Conservation (phyloP, 225 moss, liverwort and hornwort species). For the Pseudoscleropodium purum region DNA sequence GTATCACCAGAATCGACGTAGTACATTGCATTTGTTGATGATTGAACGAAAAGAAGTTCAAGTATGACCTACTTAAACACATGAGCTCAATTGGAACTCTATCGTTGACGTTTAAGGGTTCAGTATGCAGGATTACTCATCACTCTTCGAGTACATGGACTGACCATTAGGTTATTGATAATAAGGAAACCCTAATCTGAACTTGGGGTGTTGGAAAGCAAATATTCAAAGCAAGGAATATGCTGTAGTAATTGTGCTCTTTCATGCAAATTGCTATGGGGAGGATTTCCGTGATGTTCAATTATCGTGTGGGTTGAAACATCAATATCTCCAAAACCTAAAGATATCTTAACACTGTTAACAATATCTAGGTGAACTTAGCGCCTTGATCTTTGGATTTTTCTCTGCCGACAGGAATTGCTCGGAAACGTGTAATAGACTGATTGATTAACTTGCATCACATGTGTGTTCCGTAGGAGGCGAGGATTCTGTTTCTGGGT, state of each 20-base stretch:
- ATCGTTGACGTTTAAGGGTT: background rate
- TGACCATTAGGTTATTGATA: background rate
- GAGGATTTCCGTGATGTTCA: background rate
- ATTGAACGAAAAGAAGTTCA: background rate
- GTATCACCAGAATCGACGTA: background rate
- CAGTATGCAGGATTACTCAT: background rate
- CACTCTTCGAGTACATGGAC: background rate
- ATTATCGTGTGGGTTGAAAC: no score
- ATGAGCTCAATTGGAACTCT: background rate
- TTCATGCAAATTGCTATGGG: background rate
- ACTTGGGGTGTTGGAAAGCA: background rate
- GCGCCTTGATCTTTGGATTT: background rate
- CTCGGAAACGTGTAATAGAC: no score
- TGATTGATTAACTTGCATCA: background rate
- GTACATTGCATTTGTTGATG: background rate
- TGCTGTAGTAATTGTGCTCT: background rate
- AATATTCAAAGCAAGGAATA: background rate
- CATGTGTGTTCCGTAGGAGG: slow-evolving; percentile 4
- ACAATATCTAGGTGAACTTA: background rate
- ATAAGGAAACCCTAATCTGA: background rate
- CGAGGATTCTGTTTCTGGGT: slow-evolving; percentile 30
- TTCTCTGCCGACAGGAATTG: background rate
- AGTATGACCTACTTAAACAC: background rate
- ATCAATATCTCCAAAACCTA: background rate
- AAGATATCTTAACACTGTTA: background rate